Evolutionary conservation across 345 rosid species (phyloP), one percentile per base, ranked within the genome.

Genomic region (Ceriops zippeliana): DNA sequence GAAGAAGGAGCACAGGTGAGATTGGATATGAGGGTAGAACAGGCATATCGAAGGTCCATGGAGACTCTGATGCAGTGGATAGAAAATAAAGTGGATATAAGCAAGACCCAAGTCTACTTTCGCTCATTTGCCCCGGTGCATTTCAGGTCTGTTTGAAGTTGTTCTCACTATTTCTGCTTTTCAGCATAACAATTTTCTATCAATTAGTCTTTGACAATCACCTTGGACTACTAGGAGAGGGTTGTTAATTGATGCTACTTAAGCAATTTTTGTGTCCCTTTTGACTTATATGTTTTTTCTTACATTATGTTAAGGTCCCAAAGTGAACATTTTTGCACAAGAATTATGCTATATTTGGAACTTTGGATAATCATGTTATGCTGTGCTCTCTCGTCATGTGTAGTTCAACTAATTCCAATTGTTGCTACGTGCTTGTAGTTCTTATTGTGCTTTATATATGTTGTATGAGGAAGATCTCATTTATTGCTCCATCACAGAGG

Each of bases 101-200:
- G 62, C 82, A 91, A 83, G 86, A 89, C 93, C 5, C 88, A 81
- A 66, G 95, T 88, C 79, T 87, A 85, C 81, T 93, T 91, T 57
- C 97, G 98, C 31, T 86, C 98, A 52, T 86, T 84, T 63, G 91
- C 98, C 7, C 98, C 98, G 0, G 97, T 93, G 60, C 98, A 91
- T 86, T 93, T 93, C 93, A 91, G 98, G 98, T 93, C 76, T 53
- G 79, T 61, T 42, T 52, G 20, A 7, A 17, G n/a, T 24, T 16
- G 34, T 10, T 68, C 6, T 11, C 6, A 58, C 37, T 28, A 11
- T 10, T 24, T 42, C 10, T 57, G 51, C 5, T 22, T 1, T 52
- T 70, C 3, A 17, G 21, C 24, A 3, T 22, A 7, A 5, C 53
- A 19, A 2, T 58, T 21, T 66, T 69, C 26, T 27, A 24, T 26